phyloP scores from a whole-genome alignment of 1,284 basidiomycete genomes.

The Naganishia sp. region DNA sequence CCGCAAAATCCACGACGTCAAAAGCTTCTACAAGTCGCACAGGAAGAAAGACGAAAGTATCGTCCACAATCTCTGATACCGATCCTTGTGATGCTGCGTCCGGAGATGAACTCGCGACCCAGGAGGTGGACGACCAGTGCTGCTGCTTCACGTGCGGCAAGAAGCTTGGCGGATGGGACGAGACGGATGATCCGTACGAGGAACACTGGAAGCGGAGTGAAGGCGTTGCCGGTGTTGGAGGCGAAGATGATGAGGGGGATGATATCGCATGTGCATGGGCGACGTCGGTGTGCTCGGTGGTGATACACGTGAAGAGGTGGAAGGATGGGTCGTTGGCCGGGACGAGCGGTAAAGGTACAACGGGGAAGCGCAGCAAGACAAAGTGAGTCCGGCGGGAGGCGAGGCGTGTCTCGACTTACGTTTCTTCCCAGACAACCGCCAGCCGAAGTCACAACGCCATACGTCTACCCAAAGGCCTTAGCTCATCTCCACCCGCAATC shows the following conservation, averaged over 20 bases:
- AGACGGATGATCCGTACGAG: constrained; percentile 73
- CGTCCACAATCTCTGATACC: constrained; percentile 4
- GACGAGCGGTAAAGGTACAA: background rate
- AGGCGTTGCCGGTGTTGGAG: constrained; percentile 55
- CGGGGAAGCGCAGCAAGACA: constrained; percentile 8
- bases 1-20: background rate
- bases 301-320: constrained; percentile 43
- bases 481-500: constrained; percentile 65
- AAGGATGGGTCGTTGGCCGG: constrained; percentile 17
- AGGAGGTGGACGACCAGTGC: constrained; percentile 41
- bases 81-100: constrained; percentile 35
- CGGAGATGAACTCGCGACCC: constrained; percentile 15
- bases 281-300: constrained; percentile 66
- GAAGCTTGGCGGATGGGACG: constrained; percentile 74
- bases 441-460: constrained; percentile 14
- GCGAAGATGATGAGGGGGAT: background rate
- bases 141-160: constrained; percentile 75
- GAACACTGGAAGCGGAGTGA: constrained; percentile 62
- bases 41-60: constrained; percentile 2
- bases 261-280: constrained; percentile 68
- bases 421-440: constrained; percentile 1
- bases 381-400: background rate
- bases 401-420: background rate
- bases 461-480: constrained; percentile 52
- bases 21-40: constrained; percentile 1